Percentiles rank a stretch among this genome's conserved stretches.
phyloP scores from a whole-genome alignment of 306 rosid genomes.

The Nissolia schottii region DNA sequence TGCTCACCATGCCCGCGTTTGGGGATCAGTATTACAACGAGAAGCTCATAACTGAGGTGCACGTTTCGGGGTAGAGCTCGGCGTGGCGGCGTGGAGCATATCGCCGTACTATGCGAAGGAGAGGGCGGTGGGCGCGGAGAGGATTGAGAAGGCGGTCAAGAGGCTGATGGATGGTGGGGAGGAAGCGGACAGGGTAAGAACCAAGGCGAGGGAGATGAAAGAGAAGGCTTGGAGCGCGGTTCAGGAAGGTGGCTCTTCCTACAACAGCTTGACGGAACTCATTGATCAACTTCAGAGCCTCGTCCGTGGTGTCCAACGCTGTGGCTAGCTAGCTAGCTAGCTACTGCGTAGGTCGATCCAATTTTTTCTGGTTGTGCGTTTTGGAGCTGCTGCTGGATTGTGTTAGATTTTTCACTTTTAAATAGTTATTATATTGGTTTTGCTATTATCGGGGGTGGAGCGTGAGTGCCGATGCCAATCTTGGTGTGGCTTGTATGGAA shows the following conservation, averaged over 20 bases:
- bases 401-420: too few relatives aligned
- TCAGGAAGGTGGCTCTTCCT: constrained; percentile 21
- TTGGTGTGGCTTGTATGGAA: too few relatives aligned
- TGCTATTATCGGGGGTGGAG: too few relatives aligned
- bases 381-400: too few relatives aligned
- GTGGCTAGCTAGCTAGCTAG: too few relatives aligned
- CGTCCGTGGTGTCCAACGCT: too few relatives aligned
- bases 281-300: too few relatives aligned
- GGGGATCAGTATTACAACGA: neutral
- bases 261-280: too few relatives aligned
- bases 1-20: constrained; percentile 11
- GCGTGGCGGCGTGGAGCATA: constrained; percentile 22
- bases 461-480: too few relatives aligned
- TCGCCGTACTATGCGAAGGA: neutral
- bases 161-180: constrained; percentile 26
- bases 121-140: constrained; percentile 4
- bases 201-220: neutral
- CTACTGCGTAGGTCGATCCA: too few relatives aligned
- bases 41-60: constrained; percentile 19
- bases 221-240: constrained; percentile 25
- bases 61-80: constrained; percentile 20
- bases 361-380: too few relatives aligned
- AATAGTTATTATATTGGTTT: too few relatives aligned
- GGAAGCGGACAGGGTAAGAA: neutral
- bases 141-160: constrained; percentile 9